Base-by-base conservation (phyloP, 2,329 filamentous ascomycete species). In the Alternaria arbusti region DNA sequence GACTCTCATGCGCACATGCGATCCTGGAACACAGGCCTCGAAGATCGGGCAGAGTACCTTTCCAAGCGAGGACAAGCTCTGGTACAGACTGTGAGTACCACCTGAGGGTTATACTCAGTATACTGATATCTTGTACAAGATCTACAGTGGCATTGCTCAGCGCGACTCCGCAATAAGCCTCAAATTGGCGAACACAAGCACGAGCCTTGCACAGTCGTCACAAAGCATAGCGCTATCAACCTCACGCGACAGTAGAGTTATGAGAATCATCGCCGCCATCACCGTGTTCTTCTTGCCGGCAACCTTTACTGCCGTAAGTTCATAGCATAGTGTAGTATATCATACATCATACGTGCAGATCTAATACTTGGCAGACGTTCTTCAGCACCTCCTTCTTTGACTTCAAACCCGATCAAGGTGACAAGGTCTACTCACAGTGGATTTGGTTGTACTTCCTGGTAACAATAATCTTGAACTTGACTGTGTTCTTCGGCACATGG, bases 241-340 rank as follows among this genome's bases (percentile, higher is more conserved):
- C 3, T 66, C 65, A 2, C 45, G 66, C 20, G 73, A 75, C 25
- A 70, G 68, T 26, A 62, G 61, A 0, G 45, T 67, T 1, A 75
- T 75, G 73, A 66, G 59, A 3, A 59, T 69, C 13, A 76, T 76
- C 10, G 63, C 69, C 4, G 69, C 62, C 0, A 66, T 76, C 25
- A 76, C 73, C 0, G 59, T 74, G 3, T 59, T 74, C n/a, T 75
- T 75, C 47, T 56, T 76, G 0, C 73, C 70, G 1, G 71, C 69
- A 11, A 76, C 72, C 1, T 74, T 74, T 17, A 67, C 63, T 4
- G 72, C 72, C 3, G 69, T 72, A 59, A 56, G 64, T 61, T 25
- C 25, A 25, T 25, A 25, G 23, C 23, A 25, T 25, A 25, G 23
- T 20, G 20, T 20, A 20, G 20, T 20, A 20, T 20, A 20, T 20